A percentile compares a stretch with the other conserved stretches of the same genome.
These are phyloP conservation scores for Talaromyces piceae DNA, from an alignment of 2,329 filamentous ascomycete species.

Conservation along the genomic window DNA sequence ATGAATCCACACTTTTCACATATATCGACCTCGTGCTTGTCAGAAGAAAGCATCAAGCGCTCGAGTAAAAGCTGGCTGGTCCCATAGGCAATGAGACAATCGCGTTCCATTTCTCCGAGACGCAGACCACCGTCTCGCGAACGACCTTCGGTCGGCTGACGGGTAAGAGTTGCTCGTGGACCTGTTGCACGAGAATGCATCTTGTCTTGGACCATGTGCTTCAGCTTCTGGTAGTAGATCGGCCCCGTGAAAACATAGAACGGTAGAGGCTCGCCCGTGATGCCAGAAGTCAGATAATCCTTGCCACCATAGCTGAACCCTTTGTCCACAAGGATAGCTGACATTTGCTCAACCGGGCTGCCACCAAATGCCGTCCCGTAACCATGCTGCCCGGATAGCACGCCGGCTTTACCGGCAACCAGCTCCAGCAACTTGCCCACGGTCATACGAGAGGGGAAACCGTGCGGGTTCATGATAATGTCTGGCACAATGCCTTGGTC, in stretches of 20 bases:
- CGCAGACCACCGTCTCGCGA: constrained; percentile 86
- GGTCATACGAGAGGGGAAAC: constrained; percentile 99
- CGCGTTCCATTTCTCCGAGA: constrained; percentile 96
- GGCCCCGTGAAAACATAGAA: constrained; percentile 98
- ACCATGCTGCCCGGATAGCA: constrained; percentile 74
- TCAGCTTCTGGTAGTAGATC: constrained; percentile 98
- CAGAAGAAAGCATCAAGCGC: constrained; percentile 87
- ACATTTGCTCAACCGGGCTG: constrained; percentile 83
- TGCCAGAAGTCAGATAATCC: constrained; percentile 89
- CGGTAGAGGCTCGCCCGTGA: constrained; percentile 87
- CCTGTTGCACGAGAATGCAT: constrained; percentile 95
- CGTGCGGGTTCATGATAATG: constrained; percentile 99
- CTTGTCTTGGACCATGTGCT: constrained; percentile 99
- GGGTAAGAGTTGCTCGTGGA: constrained; percentile 81
- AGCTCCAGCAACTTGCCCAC: constrained; percentile 97
- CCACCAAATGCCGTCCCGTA: constrained; percentile 85
- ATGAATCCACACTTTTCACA: constrained; percentile 93
- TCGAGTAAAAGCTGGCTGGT: constrained; percentile 88
- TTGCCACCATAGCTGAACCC: constrained; percentile 97
- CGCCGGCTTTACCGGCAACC: constrained; percentile 85
- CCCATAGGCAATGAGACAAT: constrained; percentile 95
- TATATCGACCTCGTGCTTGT: constrained; percentile 84
- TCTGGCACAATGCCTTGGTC: constrained; percentile 88
- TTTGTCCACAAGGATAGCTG: constrained; percentile 70
- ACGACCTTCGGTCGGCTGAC: constrained; percentile 92